Conservation (phyloP, 2,329 filamentous ascomycete genomes). For the Fusarium odoratissimum region DNA sequence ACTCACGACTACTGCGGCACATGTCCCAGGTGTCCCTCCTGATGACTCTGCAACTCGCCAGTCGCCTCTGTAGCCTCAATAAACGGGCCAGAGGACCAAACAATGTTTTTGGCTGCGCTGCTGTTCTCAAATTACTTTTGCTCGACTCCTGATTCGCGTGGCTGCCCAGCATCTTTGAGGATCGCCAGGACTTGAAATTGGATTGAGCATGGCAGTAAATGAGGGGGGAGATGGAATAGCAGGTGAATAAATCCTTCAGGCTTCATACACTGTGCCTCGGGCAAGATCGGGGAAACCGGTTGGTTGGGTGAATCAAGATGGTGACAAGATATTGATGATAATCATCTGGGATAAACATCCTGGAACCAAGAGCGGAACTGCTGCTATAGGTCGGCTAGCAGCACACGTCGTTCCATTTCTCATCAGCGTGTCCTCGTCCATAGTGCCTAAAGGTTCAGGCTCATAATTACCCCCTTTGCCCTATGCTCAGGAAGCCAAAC, state of each 20-base stretch:
- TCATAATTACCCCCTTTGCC: not conserved
- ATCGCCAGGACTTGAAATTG: not conserved
- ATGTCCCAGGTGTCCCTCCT: conserved; percentile 45
- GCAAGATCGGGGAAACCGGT: not conserved
- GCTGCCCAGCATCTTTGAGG: not conserved
- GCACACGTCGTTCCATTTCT: not conserved
- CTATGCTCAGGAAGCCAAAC: conserved; percentile 53
- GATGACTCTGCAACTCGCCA: not conserved
- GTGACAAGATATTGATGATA: not conserved
- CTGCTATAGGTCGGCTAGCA: not conserved
- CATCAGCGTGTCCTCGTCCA: not conserved
- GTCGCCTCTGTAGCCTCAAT: not conserved
- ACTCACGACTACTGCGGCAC: conserved; percentile 50
- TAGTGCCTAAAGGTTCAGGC: not conserved
- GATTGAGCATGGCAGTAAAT: not conserved
- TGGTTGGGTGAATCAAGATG: not conserved
- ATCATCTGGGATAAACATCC: not conserved
- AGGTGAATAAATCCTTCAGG: conserved; percentile 12
- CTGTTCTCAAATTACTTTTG: not conserved
- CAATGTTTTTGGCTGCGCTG: not conserved
- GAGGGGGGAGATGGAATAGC: not conserved
- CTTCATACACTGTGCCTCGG: not conserved
- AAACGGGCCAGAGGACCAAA: not conserved
- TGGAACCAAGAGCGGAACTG: not conserved
- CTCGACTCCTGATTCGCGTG: not conserved